Percentiles rank a stretch among this genome's conserved stretches.
Conservation (phyloP, 192 early-diverging fungal genomes). For the Mortierella alpina region DNA sequence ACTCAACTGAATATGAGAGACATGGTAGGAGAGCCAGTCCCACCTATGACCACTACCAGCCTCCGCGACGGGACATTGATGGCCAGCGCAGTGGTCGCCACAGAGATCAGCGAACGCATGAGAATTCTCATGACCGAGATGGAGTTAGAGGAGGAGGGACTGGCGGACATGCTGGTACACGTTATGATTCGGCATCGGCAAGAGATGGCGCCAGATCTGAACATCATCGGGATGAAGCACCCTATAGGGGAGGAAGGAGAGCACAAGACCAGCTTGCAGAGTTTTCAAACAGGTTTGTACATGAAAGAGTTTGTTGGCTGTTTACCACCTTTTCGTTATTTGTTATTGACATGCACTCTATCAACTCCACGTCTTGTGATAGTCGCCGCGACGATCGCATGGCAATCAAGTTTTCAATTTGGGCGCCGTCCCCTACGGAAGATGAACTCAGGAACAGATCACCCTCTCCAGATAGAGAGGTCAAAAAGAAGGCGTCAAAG, state of each 20-base stretch:
- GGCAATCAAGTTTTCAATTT: slow-evolving; percentile 59
- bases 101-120: slow-evolving; percentile 1
- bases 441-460: slow-evolving; percentile 59
- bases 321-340: neutral
- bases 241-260: slow-evolving; percentile 33
- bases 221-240: slow-evolving; percentile 9
- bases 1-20: too few species aligned
- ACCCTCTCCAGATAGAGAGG: slow-evolving; percentile 34
- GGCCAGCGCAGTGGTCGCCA: neutral
- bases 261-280: slow-evolving; percentile 17
- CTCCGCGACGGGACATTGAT: slow-evolving; percentile 1
- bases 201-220: neutral
- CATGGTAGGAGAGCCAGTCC: slow-evolving; percentile 19
- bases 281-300: slow-evolving; percentile 30
- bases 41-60: slow-evolving; percentile 21
- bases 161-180: neutral
- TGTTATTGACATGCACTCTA: neutral
- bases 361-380: slow-evolving; percentile 1
- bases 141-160: neutral
- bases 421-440: slow-evolving; percentile 66
- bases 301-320: neutral
- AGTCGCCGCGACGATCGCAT: slow-evolving; percentile 56
- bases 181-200: neutral
- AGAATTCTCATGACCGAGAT: neutral
- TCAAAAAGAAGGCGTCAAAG: slow-evolving; percentile 33